phyloP scores from a whole-genome alignment of 208 protist genomes.

The Trypanosoma avium region DNA sequence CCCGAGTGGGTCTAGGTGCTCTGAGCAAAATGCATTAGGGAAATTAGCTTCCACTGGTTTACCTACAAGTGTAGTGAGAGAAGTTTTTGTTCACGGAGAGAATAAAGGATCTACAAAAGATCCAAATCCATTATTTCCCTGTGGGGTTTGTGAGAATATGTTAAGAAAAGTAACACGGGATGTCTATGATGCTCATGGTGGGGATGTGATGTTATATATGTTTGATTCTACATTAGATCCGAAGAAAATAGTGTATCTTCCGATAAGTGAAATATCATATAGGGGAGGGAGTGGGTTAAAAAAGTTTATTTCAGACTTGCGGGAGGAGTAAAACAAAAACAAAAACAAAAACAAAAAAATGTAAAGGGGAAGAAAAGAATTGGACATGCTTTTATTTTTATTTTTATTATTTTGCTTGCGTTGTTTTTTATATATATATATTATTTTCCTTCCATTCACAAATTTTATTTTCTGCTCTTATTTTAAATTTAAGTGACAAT shows the following conservation, averaged over 20 bases:
- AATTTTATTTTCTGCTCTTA: too few species aligned
- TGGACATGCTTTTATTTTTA: conserved; percentile 19
- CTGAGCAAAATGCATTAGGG: conserved; percentile 89
- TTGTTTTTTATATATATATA: neutral
- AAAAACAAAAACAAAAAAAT: too few species aligned
- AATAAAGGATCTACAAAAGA: conserved; percentile 54
- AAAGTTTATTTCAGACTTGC: conserved; percentile 68
- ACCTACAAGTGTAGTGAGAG: conserved; percentile 75
- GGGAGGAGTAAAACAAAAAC: conserved; percentile 25
- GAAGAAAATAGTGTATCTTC: conserved; percentile 76
- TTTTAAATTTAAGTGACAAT: too few species aligned
- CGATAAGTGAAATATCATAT: conserved; percentile 83
- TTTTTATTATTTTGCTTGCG: conserved; percentile 21
- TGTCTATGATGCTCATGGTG: conserved; percentile 59
- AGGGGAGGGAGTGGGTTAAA: conserved; percentile 71
- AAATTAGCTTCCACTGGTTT: conserved; percentile 75
- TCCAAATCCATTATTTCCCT: conserved; percentile 87
- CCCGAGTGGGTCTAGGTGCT: conserved; percentile 87
- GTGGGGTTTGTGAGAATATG: conserved; percentile 92
- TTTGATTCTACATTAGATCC: conserved; percentile 73
- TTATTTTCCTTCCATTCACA: too few species aligned
- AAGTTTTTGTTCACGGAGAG: conserved; percentile 85
- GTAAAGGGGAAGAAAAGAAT: too few species aligned
- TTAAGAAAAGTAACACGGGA: conserved; percentile 81
- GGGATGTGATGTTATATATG: conserved; percentile 86